These are phyloP conservation scores for Melaleuca alternifolia DNA, from an alignment of 345 rosid species.

Conservation along the genomic window DNA sequence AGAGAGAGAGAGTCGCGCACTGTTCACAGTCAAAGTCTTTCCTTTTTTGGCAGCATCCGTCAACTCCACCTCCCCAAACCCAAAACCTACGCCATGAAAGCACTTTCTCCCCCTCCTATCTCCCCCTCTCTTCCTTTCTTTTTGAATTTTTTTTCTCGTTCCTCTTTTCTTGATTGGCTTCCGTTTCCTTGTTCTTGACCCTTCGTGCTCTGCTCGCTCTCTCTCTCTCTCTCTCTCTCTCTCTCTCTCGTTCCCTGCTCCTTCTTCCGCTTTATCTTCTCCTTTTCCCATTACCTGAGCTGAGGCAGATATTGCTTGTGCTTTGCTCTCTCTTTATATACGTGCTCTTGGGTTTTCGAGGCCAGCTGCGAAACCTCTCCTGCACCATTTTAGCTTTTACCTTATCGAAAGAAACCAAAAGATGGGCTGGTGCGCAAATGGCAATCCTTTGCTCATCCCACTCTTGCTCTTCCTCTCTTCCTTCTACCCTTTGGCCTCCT, in stretches of 20 bases:
- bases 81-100: slow-evolving; percentile 8
- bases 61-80: slow-evolving; percentile 19
- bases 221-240: not conserved
- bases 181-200: not conserved
- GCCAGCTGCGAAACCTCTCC: not conserved
- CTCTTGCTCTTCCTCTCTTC: not conserved
- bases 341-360: not conserved
- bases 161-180: not conserved
- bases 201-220: not conserved
- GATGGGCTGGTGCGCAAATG: not conserved
- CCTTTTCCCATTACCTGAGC: not conserved
- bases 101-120: not conserved
- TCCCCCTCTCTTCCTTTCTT: not conserved
- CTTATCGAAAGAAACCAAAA: not conserved
- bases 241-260: not conserved
- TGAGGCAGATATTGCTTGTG: not conserved
- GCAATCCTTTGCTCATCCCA: not conserved
- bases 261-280: not conserved
- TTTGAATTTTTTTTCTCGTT: no score
- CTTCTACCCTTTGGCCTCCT: slow-evolving; percentile 9
- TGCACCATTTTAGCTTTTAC: not conserved
- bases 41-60: not conserved
- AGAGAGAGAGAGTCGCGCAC: not conserved
- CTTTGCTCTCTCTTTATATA: not conserved
- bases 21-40: slow-evolving; percentile 3